Evolutionary conservation across 192 early-diverging fungal species (phyloP), one percentile per base, ranked within the genome.

Genomic region (Kappamyces sp.): DNA sequence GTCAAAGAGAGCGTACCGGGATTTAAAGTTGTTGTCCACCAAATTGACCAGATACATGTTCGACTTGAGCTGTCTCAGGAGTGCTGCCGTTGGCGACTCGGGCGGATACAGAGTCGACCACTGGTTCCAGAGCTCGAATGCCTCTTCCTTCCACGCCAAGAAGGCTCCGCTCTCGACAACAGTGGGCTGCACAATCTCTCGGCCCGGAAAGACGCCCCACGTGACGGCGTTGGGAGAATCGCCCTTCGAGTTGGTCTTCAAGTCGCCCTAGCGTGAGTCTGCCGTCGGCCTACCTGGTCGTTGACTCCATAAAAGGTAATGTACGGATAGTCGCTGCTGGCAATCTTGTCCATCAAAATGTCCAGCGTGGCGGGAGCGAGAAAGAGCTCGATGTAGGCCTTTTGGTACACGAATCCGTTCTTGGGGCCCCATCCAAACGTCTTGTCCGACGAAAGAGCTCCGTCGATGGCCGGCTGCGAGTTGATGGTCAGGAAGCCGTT

Each of bases 201-300:
- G 89, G 46, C 92, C 91, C 1, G 91, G 91, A 86, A 97, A 97
- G 35, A 97, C 93, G 45, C 94, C 94, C 94, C 94, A 97, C 8
- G 94, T 97, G 39, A 97, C 93, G 5, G 94, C 94, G 65, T 94
- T 99, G 31, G 94, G 88, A 12, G 81, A 79, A 67, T 93, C 92
- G 40, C 74, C 79, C 33, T 83, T 71, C 47, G 86, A 88, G 72
- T 99, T 99, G 42, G 94, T 94, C 47, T 75, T 72, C 65, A 99
- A 73, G 62, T 99, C 88, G 49, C 96, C 94, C 53, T 81, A 52
- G 11, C 6, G 32, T 33, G 15, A 15, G 43, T 8, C n/a, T n/a
- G n/a, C n/a, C n/a, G 42, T 59, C 49, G 0, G 29, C 39, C 7
- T 61, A 76, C 74, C 49, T 70, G 54, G 66, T 88, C 84, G 75